phyloP scores from a whole-genome alignment of 1,284 basidiomycete species.

The Ustilago shanxiensis region DNA sequence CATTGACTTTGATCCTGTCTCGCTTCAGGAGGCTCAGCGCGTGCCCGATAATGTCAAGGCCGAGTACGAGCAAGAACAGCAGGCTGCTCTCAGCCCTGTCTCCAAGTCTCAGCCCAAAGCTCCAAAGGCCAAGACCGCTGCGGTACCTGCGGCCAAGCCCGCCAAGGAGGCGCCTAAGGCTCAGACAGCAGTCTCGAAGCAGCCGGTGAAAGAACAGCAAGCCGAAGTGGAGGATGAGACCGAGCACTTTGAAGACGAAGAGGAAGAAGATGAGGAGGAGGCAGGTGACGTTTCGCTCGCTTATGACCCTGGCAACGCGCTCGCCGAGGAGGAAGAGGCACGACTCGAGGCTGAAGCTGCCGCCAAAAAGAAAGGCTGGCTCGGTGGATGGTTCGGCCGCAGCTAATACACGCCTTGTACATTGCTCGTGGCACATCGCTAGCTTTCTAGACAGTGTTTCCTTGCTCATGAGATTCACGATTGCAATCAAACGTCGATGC shows the following conservation, averaged over 20 bases:
- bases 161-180: constrained; percentile 2
- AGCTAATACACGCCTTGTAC: constrained; percentile 4
- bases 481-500: not conserved
- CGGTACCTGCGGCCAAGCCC: constrained; percentile 6
- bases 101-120: constrained; percentile 17
- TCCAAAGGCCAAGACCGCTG: constrained; percentile 18
- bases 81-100: constrained; percentile 5
- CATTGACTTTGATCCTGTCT: constrained; percentile 64
- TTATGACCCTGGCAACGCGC: constrained; percentile 59
- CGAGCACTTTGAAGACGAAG: constrained; percentile 39
- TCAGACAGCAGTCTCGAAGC: constrained; percentile 15
- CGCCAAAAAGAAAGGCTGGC: constrained; percentile 60
- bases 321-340: constrained; percentile 61
- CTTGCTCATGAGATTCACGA: not conserved
- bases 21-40: constrained; percentile 46
- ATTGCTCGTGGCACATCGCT: not conserved
- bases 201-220: constrained; percentile 18
- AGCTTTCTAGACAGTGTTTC: not conserved
- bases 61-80: constrained; percentile 49
- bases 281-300: constrained; percentile 40
- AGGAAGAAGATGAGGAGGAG: constrained; percentile 31
- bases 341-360: constrained; percentile 40
- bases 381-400: constrained; percentile 66
- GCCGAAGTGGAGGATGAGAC: constrained; percentile 24
- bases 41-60: constrained; percentile 37